Conservation (phyloP, 495 filamentous ascomycete genomes). For the Talaromyces nanjingensis region DNA sequence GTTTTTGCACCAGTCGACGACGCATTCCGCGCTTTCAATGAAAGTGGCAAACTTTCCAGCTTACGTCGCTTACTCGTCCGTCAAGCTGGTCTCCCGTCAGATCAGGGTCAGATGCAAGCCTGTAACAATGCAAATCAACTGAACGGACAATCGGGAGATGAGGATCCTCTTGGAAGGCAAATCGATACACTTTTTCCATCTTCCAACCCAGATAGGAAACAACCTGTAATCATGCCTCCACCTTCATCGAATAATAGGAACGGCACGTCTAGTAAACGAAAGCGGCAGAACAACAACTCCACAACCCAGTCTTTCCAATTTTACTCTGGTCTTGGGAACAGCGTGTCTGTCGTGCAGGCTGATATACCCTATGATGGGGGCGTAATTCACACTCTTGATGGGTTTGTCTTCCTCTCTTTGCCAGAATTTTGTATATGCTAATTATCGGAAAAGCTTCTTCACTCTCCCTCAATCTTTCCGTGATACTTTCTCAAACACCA, state of each 20-base stretch:
- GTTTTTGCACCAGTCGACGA: conserved; percentile 24
- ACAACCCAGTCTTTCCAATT: neutral
- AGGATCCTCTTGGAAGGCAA: neutral
- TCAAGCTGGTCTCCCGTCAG: neutral
- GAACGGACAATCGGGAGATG: neutral
- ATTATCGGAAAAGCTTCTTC: neutral
- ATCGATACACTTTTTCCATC: neutral
- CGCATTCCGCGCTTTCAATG: neutral
- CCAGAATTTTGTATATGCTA: neutral
- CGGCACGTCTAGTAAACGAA: neutral
- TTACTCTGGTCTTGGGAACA: conserved; percentile 23
- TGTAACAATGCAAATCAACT: neutral
- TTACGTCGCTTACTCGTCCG: neutral
- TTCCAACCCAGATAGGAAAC: neutral
- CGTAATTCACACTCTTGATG: conserved; percentile 23
- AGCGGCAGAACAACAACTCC: neutral
- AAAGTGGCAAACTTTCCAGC: neutral
- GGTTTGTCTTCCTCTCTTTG: conserved; percentile 14
- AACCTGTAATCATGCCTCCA: neutral
- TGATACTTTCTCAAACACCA: conserved; percentile 34
- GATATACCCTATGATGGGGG: conserved; percentile 25
- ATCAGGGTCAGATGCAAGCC: neutral
- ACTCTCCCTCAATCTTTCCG: conserved; percentile 16
- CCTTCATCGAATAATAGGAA: neutral
- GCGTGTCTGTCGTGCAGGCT: conserved; percentile 20